Base-by-base conservation (phyloP, 2,329 filamentous ascomycete species). In the Dactylellina sp. region DNA sequence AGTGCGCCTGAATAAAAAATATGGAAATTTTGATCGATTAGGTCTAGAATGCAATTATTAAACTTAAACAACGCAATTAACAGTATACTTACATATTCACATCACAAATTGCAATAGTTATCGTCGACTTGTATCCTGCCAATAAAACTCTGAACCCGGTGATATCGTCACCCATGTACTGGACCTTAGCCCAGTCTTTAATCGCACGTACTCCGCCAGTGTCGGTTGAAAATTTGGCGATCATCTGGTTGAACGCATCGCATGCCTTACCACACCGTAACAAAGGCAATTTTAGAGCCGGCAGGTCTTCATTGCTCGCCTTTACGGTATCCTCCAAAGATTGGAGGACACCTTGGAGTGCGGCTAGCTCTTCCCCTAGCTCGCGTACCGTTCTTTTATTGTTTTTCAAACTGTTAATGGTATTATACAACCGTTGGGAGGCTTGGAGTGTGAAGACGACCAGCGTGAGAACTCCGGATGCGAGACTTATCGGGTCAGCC, bases 101-200 rank as follows among this genome's bases (percentile, higher is more conserved):
- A 76, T 83, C 79, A 7, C 78, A 80, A 20, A 84, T 79, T 16
- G 82, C 81, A 78, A 83, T 82, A 50, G 63, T 81, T 25, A 83
- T 82, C 25, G 81, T 83, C 52, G 80, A 77, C 71, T 83, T 83
- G 70, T 84, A 84, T 44, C 80, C 79, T 42, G 82, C 80, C 32
- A 84, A 75, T 40, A 82, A 75, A 20, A 80, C 76, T 40, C 79
- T 80, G 62, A 84, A 84, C 55, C 79, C 80, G 71, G 81, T 80
- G 47, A 84, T 81, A 71, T 83, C 79, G 46, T 83, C 80, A 25
- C 81, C 82, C 80, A 84, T 82, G 57, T 84, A 84, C 68, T 75
- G 81, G 49, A 84, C 75, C 76, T 79, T 82, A 2, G 82, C 81
- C 83, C 82, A 84, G 75, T 83, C 83, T 49, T 81, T 80, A 76